Percentiles rank a stretch among this genome's conserved stretches.
These are phyloP conservation scores for Erysiphe pisi DNA, from an alignment of 2,329 filamentous ascomycete species.

Conservation along the genomic window DNA sequence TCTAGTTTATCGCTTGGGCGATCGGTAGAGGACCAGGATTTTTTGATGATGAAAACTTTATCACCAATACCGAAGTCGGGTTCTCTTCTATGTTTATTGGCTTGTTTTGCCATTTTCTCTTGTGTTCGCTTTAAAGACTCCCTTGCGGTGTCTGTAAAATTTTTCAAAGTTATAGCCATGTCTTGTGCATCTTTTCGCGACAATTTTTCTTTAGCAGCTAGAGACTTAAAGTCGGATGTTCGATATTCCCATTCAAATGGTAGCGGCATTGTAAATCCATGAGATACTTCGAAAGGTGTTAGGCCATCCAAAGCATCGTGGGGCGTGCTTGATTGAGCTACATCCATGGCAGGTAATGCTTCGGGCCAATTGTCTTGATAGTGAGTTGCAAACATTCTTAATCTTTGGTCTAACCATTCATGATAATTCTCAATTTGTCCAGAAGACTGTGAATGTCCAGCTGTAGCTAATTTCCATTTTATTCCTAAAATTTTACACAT, in stretches of 20 bases:
- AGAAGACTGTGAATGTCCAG: background rate
- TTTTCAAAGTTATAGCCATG: background rate
- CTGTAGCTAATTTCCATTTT: background rate
- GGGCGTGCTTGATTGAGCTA: background rate
- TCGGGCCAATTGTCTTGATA: slow-evolving; percentile 10
- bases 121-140: slow-evolving; percentile 6
- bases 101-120: background rate
- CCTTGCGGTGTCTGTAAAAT: background rate
- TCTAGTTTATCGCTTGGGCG: too few species aligned
- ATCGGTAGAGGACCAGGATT: background rate
- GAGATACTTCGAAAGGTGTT: background rate
- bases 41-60: background rate
- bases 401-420: background rate
- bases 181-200: background rate
- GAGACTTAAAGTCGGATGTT: background rate
- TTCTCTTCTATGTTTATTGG: too few species aligned
- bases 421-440: background rate
- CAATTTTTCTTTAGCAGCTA: slow-evolving; percentile 13
- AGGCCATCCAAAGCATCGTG: background rate
- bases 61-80: too few species aligned
- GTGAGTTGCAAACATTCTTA: slow-evolving; percentile 8
- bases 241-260: background rate
- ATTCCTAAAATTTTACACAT: too few species aligned
- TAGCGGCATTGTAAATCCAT: background rate
- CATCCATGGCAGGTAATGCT: slow-evolving; percentile 7